Conservation (phyloP, 192 early-diverging fungal genomes). For the Phlyctochytrium arcticum region DNA sequence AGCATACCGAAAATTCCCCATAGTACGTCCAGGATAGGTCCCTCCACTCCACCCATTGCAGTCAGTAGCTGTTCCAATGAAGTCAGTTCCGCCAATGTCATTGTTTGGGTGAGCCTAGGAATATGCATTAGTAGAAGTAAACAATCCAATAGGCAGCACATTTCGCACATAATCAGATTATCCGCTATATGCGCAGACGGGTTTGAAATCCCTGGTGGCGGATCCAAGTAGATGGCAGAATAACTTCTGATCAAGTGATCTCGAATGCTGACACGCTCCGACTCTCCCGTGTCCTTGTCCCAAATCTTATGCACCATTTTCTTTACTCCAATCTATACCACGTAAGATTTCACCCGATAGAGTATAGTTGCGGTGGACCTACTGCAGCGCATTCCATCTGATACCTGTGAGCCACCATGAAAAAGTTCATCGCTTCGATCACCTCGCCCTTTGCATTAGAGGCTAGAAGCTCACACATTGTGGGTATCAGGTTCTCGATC, state of each 20-base stretch:
- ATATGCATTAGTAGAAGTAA: not conserved
- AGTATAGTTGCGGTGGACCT: no score
- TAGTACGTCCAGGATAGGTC: conserved; percentile 68
- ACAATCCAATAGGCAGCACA: no score
- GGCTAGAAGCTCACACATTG: conserved; percentile 77
- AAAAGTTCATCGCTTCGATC: conserved; percentile 94
- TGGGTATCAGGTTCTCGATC: conserved; percentile 71
- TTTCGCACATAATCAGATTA: conserved; percentile 62
- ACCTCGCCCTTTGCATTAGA: conserved; percentile 92
- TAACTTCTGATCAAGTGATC: conserved; percentile 75
- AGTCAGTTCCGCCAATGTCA: conserved; percentile 88
- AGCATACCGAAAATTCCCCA: conserved; percentile 64
- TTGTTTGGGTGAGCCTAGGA: conserved; percentile 71
- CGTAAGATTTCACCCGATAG: no score
- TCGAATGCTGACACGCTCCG: conserved; percentile 41
- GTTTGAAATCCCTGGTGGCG: conserved; percentile 19
- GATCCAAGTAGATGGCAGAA: conserved; percentile 70
- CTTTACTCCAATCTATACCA: conserved; percentile 76
- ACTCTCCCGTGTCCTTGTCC: conserved; percentile 51
- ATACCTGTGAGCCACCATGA: conserved; percentile 78
- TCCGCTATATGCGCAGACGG: conserved; percentile 46
- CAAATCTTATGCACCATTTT: conserved; percentile 96
- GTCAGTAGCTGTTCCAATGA: conserved; percentile 90
- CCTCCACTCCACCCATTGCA: conserved; percentile 72
- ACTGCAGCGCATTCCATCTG: conserved; percentile 77